Evolutionary conservation across 228 moss, liverwort and hornwort genomes (phyloP).

Genomic region (Sphagnum magellanicum): DNA sequence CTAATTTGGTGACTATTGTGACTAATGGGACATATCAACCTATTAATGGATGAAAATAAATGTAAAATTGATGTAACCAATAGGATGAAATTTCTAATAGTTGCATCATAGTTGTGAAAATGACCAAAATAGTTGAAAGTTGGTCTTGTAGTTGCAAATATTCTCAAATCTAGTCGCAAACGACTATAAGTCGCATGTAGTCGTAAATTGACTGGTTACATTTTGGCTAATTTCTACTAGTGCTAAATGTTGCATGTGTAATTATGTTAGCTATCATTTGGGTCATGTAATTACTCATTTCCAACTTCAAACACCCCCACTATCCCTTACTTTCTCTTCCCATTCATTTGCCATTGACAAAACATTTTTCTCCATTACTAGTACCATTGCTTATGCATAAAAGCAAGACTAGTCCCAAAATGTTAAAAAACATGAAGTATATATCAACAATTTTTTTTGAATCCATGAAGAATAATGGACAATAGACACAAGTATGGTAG

Average conservation of each 20-base stretch:
- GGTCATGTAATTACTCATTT: conserved; percentile 9
- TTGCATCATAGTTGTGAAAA: no score
- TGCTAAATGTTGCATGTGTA: conserved; percentile 19
- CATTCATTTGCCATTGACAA: conserved; percentile 3
- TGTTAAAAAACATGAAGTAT: not conserved
- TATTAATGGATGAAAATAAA: no score
- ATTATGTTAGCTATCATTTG: conserved; percentile 14
- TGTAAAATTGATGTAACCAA: no score
- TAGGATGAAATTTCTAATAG: no score
- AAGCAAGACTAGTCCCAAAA: not conserved
- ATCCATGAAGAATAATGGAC: not conserved
- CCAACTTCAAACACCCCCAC: conserved; percentile 9
- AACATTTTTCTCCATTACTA: conserved; percentile 7
- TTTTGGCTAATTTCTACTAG: no score
- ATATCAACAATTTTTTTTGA: not conserved
- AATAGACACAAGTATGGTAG: not conserved
- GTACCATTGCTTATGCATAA: conserved; percentile 1
- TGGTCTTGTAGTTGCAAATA: no score
- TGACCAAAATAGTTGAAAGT: no score
- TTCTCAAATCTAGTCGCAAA: no score
- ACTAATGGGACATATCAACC: no score
- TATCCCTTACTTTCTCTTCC: conserved; percentile 1
- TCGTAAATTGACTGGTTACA: no score
- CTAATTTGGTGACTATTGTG: no score
- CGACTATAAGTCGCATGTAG: no score